Evolutionary conservation across 2,329 filamentous ascomycete genomes (phyloP), one percentile per base, ranked within the genome.

Genomic region (Penicillium sp.): DNA sequence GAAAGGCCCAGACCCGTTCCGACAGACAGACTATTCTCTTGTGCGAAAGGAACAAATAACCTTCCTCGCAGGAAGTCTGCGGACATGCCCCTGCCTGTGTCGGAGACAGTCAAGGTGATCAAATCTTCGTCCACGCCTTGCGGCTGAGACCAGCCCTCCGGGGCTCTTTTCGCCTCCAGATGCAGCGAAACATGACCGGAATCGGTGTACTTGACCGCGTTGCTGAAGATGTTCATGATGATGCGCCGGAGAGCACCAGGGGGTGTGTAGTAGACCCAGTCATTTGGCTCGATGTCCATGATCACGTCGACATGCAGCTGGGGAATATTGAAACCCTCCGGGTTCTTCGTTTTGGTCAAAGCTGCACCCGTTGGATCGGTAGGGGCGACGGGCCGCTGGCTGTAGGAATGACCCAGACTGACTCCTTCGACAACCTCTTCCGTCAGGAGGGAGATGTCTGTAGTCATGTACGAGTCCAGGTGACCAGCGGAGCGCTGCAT

Each of bases 11-110:
- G 71, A 0, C 69, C 70, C 0, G 69, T 68, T n/a, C 69, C 68
- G 3, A 64, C 75, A 0, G 77, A 72, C 1, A 87, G 63, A 0
- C 71, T 67, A 37, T 86, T 76, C 58, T 87, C 84, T 54, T 88
- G 84, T 1, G 68, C 62, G 40, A 72, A 72, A 4, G 70, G 80
- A 0, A 76, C 79, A 60, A 82, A 88, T 0, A 87, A 63, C 9
- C 76, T 75, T 8, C 79, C 76, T 25, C 77, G 72, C 11, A 86
- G 68, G 55, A 80, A 88, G 5, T 84, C 79, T 3, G 78, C 71
- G 0, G 77, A 77, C 29, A 88, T 88, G 1, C 84, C 85, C 34
- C 75, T 76, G 1, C 84, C 85, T 0, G 84, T 83, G 55, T 88
- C 84, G 0, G 73, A 72, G 1, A 87, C 77, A 0, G 72, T 77